Evolutionary conservation across 2,329 filamentous ascomycete species (phyloP), one percentile per base, ranked within the genome.

Genomic region (Tympanopsis confertula): DNA sequence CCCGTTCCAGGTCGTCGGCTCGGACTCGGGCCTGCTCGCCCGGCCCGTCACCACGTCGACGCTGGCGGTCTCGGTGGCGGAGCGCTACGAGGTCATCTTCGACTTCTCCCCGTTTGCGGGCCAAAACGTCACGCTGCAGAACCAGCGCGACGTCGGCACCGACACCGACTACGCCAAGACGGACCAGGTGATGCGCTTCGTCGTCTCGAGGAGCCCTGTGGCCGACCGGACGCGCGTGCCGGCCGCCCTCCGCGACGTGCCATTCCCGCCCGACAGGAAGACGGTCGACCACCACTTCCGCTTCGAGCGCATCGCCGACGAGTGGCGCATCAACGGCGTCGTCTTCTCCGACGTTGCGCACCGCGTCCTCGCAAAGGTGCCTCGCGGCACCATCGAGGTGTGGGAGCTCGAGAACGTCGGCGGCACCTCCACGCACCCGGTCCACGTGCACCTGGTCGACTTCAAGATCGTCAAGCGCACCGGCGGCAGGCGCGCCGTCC

Each of bases 401-500:
- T 71, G 66, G 66, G 57, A 65, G 47, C 53, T 71, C 4, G 56
- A 61, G 41, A 74, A 77, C 49, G 56, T 53, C 19, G 59, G 58
- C 13, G 69, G 65, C 13, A 65, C 62, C 19, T 69, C 67, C 50
- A 61, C 63, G 2, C 71, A 76, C 45, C 71, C 70, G 1, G 55
- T 68, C 20, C 73, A 78, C 50, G 65, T 77, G 35, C 74, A 78
- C 47, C 58, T 77, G 1, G 65, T 78, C 35, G 71, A 76, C 46
- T 70, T 78, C 51, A 63, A 68, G 39, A 57, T 78, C 24, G 45
- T 74, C 17, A 58, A 55, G 5, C 66, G 72, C 14, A 61, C 49
- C 0, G 65, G 66, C 3, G 62, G 62, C 7, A 53, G 58, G 14
- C 56, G 61, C 3, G 48, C 46, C 12, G 62, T 75, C 4, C 46